Percentiles rank a stretch among this genome's conserved stretches.
These are phyloP conservation scores for Ophiocordyceps unilateralis DNA, from an alignment of 2,329 filamentous ascomycete genomes.

Conservation along the genomic window DNA sequence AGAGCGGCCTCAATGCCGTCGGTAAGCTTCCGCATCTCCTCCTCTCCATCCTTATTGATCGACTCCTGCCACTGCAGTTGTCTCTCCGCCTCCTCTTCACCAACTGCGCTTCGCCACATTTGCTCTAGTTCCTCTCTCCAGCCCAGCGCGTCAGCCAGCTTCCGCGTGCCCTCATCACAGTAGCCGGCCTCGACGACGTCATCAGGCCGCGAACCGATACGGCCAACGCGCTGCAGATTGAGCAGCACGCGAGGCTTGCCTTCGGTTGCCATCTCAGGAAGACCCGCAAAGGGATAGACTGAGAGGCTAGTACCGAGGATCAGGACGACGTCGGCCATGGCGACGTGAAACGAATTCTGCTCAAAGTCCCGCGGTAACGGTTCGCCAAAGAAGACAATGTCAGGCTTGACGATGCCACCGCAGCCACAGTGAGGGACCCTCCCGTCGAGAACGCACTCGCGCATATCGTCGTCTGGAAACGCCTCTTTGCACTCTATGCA, in stretches of 20 bases:
- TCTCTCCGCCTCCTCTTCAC: slow-evolving; percentile 37
- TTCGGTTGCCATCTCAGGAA: slow-evolving; percentile 48
- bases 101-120: slow-evolving; percentile 53
- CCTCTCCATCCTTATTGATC: slow-evolving; percentile 17
- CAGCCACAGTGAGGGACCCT: slow-evolving; percentile 63
- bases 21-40: slow-evolving; percentile 25
- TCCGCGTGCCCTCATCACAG: slow-evolving; percentile 67
- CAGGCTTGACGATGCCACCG: slow-evolving; percentile 71
- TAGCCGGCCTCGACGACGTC: slow-evolving; percentile 73
- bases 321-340: slow-evolving; percentile 58
- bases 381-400: slow-evolving; percentile 91
- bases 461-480: slow-evolving; percentile 63
- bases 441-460: slow-evolving; percentile 44
- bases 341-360: slow-evolving; percentile 25
- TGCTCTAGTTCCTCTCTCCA: slow-evolving; percentile 73
- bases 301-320: slow-evolving; percentile 77
- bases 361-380: slow-evolving; percentile 27
- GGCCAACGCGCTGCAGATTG: slow-evolving; percentile 71
- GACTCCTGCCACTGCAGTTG: slow-evolving; percentile 20
- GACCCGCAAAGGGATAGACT: slow-evolving; percentile 75
- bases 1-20: slow-evolving; percentile 17
- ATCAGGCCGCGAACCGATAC: slow-evolving; percentile 58
- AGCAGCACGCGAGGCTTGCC: slow-evolving; percentile 64
- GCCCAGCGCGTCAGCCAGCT: slow-evolving; percentile 62
- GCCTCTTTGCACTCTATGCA: slow-evolving; percentile 72